These are phyloP conservation scores for Tylopilus sp. DNA, from an alignment of 768 basidiomycete genomes.

Conservation along the genomic window DNA sequence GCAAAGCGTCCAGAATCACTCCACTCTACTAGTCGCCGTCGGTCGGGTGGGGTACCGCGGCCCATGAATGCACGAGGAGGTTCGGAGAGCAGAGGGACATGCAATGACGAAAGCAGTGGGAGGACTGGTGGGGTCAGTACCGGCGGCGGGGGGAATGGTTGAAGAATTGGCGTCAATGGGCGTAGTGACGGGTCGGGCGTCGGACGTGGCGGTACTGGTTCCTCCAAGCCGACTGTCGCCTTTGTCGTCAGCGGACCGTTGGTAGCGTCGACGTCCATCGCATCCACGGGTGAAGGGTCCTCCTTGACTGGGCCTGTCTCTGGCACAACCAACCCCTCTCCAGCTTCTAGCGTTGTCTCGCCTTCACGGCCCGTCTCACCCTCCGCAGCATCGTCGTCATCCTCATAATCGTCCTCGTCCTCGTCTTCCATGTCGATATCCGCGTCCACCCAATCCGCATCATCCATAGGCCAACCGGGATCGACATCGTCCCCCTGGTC, in stretches of 20 bases:
- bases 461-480: constrained; percentile 19
- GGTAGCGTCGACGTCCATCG: constrained; percentile 4
- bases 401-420: constrained; percentile 30
- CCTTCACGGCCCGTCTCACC: constrained; percentile 9
- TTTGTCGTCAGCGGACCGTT: neutral
- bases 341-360: constrained; percentile 16
- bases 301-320: constrained; percentile 1
- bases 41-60: constrained; percentile 32
- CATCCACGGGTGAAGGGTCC: neutral
- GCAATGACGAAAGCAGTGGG: constrained; percentile 28
- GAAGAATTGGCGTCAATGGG: constrained; percentile 3
- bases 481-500: constrained; percentile 20
- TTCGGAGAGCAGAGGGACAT: constrained; percentile 31
- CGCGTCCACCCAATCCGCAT: constrained; percentile 23
- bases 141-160: constrained; percentile 4
- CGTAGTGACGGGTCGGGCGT: neutral
- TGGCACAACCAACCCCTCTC: constrained; percentile 6
- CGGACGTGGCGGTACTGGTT: neutral
- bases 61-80: constrained; percentile 35
- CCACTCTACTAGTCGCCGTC: constrained; percentile 29
- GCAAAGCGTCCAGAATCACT: constrained; percentile 20
- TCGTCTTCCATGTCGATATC: constrained; percentile 33
- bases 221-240: neutral
- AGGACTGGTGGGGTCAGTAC: constrained; percentile 10
- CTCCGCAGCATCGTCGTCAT: constrained; percentile 25